Percentiles rank a stretch among this genome's conserved stretches.
Evolutionary conservation across 2,329 filamentous ascomycete species (phyloP).

Genomic region (Fusarium gaditjirri): DNA sequence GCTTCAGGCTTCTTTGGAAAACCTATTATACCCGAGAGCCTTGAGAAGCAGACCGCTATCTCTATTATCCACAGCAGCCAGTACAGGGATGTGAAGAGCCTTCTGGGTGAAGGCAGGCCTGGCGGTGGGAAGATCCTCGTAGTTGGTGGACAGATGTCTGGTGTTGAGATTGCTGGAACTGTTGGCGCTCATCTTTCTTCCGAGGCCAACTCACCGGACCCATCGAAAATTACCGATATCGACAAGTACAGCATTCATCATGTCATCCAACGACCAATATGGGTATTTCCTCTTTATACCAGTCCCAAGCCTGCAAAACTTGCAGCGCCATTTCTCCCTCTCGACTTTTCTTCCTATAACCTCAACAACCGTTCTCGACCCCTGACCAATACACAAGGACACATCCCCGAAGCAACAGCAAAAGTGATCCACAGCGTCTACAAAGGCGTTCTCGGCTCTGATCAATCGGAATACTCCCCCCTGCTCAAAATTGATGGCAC

Average conservation of each 20-base stretch:
- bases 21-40: slow-evolving; percentile 60
- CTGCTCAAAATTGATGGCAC: slow-evolving; percentile 53
- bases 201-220: slow-evolving; percentile 62
- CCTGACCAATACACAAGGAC: slow-evolving; percentile 72
- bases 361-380: slow-evolving; percentile 68
- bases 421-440: slow-evolving; percentile 63
- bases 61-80: slow-evolving; percentile 75
- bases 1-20: slow-evolving; percentile 81
- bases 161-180: slow-evolving; percentile 78
- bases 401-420: slow-evolving; percentile 69
- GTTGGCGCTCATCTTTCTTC: slow-evolving; percentile 78
- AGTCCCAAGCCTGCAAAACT: slow-evolving; percentile 60
- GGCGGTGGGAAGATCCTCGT: slow-evolving; percentile 73
- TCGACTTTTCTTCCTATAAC: slow-evolving; percentile 80
- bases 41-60: slow-evolving; percentile 51
- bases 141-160: slow-evolving; percentile 85
- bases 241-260: slow-evolving; percentile 72
- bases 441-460: slow-evolving; percentile 59
- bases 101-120: slow-evolving; percentile 55
- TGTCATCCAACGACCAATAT: slow-evolving; percentile 74
- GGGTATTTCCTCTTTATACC: slow-evolving; percentile 73
- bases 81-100: slow-evolving; percentile 65
- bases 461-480: slow-evolving; percentile 63
- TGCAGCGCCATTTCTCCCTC: slow-evolving; percentile 72
- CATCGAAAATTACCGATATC: slow-evolving; percentile 53